Evolutionary conservation across 106 monocot species (phyloP).

Genomic region (Acanthochlamys bracteata): DNA sequence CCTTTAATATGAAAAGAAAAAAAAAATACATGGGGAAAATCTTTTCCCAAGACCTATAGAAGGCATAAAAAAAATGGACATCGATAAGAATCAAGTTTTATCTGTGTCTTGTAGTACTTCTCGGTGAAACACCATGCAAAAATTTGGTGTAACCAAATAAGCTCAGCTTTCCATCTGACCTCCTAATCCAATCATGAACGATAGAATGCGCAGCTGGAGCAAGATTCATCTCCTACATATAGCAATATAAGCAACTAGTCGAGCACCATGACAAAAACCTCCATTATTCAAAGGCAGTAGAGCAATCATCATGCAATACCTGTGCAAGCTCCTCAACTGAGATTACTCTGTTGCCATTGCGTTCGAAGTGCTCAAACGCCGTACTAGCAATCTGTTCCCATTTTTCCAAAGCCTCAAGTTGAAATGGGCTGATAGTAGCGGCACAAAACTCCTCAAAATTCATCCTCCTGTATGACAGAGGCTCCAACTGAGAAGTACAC

Average conservation of each 20-base stretch:
- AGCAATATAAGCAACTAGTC: not conserved
- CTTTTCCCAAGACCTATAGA: too few relatives aligned
- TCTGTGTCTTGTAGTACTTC: constrained; percentile 50
- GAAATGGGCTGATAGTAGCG: constrained; percentile 81
- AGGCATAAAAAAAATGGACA: not conserved
- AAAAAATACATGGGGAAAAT: too few relatives aligned
- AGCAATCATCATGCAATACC: constrained; percentile 18
- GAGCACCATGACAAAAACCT: not conserved
- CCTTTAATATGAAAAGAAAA: too few relatives aligned
- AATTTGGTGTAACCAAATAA: constrained; percentile 95
- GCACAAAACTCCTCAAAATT: constrained; percentile 89
- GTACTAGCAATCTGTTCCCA: constrained; percentile 86
- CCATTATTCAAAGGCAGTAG: not conserved
- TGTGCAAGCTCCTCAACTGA: constrained; percentile 71
- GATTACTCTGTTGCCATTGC: constrained; percentile 77
- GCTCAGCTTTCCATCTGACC: constrained; percentile 74
- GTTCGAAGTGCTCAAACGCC: constrained; percentile 77
- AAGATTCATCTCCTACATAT: constrained; percentile 75
- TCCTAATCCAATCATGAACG: constrained; percentile 85
- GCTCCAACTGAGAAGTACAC: constrained; percentile 48
- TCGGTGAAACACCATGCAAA: constrained; percentile 89
- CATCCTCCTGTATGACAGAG: constrained; percentile 61
- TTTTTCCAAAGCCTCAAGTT: constrained; percentile 71
- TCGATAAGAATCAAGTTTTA: not conserved
- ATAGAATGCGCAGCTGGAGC: constrained; percentile 47